Evolutionary conservation across 129 eudicot genomes (phyloP).

Genomic region (carrot (Daucus carota)): DNA sequence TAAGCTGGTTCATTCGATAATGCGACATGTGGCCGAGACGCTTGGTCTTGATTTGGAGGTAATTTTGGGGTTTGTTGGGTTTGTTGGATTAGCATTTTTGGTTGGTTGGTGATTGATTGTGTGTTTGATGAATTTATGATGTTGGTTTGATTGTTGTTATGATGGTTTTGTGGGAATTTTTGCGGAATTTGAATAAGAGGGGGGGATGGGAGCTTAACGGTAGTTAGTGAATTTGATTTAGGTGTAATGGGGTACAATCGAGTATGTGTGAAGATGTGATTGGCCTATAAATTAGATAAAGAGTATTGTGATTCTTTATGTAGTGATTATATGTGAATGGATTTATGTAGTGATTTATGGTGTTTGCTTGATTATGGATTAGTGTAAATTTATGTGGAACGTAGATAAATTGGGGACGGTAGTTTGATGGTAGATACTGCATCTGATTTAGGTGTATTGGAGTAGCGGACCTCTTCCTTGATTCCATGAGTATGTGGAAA

Average conservation of each 20-base stretch:
- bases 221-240: too few species aligned
- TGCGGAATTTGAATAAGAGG: too few species aligned
- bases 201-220: too few species aligned
- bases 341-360: too few species aligned
- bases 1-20: conserved; percentile 69
- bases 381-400: too few species aligned
- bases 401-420: background rate
- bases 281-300: too few species aligned
- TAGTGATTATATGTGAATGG: too few species aligned
- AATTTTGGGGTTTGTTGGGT: background rate
- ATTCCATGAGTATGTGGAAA: too few species aligned
- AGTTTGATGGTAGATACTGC: background rate
- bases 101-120: background rate
- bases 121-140: background rate
- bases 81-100: background rate
- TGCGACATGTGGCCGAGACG: conserved; percentile 73
- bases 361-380: background rate
- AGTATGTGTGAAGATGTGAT: too few species aligned
- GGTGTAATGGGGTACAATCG: too few species aligned
- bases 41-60: conserved; percentile 56
- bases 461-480: background rate
- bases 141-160: background rate
- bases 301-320: too few species aligned
- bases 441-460: background rate
- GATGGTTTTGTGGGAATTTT: too few species aligned